Evolutionary conservation across 1,139 yeast species (phyloP), one percentile per base, ranked within the genome.

Genomic region (Scheffersomyces quercinus): DNA sequence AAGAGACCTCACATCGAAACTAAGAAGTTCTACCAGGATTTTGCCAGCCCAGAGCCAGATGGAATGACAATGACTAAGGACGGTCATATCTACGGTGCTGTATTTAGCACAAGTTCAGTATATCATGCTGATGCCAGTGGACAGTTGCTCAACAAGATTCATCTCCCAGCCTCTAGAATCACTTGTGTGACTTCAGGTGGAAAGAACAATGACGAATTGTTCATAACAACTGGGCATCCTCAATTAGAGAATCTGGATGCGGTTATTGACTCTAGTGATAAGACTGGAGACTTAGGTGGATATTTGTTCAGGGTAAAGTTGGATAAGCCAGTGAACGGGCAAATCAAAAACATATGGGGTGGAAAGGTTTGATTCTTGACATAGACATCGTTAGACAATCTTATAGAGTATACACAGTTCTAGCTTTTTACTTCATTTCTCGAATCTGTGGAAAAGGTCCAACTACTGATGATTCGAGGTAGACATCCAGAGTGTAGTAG

Each of bases 111-210:
- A 1, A 62, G 72, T 32, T 62, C 77, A 16, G 81, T 90, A 9
- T 71, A 81, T 34, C 81, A 81, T 53, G 70, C 81, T 46, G 70
- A 79, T 47, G 43, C 72, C 8, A 46, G 60, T 0, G 93, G 91
- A 1, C 58, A 73, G 41, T 59, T 85, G 28, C 61, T 82, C 15
- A 77, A 77, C 51, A 76, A 74, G 47, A 78, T 73, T 57, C 47
- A 60, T 9, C 58, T 90, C 39, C 96, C 96, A 1, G 84, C 85
- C 0, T 57, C 74, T 41, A 70, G 83, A 51, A 64, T 83, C 36
- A 81, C 93, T 3, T 87, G 96, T 59, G 83, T 85, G 36, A 77
- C 85, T 0, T 73, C 87, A 51, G 95, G 90, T 5, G 95, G 96
- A 3, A 60, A 59, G 11, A 58, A 79, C 35, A 62, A 69, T 45